phyloP scores from a whole-genome alignment of 805 yeast genomes.

The Kuraishia capsulata region DNA sequence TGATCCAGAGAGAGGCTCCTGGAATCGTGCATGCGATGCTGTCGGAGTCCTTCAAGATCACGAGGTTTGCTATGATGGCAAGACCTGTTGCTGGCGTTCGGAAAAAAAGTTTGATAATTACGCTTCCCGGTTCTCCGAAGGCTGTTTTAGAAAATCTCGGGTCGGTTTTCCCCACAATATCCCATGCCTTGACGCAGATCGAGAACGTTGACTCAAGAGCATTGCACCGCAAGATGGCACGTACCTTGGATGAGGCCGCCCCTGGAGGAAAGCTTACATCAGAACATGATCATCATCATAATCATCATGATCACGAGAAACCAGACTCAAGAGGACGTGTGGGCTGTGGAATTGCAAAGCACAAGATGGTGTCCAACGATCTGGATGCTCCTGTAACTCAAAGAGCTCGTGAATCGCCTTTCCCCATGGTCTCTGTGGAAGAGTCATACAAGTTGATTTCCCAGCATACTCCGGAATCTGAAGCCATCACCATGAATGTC shows the following conservation, averaged over 20 bases:
- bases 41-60: conserved; percentile 27
- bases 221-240: conserved; percentile 23
- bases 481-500: conserved; percentile 14
- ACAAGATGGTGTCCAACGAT: conserved; percentile 25
- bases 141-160: conserved; percentile 36
- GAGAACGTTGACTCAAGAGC: conserved; percentile 26
- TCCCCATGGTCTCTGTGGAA: conserved; percentile 31
- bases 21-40: conserved; percentile 43
- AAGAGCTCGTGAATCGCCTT: conserved; percentile 39
- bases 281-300: conserved; percentile 2
- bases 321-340: conserved; percentile 6
- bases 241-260: conserved; percentile 15
- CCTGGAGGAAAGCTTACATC: conserved; percentile 9
- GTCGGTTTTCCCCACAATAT: conserved; percentile 26
- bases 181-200: conserved; percentile 34
- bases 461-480: conserved; percentile 22
- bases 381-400: conserved; percentile 25
- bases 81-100: conserved; percentile 42
- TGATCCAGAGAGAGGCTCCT: conserved; percentile 35
- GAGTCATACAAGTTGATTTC: conserved; percentile 28
- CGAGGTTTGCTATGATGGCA: conserved; percentile 39
- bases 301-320: conserved; percentile 13
- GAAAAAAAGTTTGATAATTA: conserved; percentile 26
- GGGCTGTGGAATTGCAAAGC: conserved; percentile 26
- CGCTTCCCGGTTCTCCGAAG: conserved; percentile 45